Evolutionary conservation across 768 basidiomycete genomes (phyloP).

Genomic region (Naganishia randhawae): DNA sequence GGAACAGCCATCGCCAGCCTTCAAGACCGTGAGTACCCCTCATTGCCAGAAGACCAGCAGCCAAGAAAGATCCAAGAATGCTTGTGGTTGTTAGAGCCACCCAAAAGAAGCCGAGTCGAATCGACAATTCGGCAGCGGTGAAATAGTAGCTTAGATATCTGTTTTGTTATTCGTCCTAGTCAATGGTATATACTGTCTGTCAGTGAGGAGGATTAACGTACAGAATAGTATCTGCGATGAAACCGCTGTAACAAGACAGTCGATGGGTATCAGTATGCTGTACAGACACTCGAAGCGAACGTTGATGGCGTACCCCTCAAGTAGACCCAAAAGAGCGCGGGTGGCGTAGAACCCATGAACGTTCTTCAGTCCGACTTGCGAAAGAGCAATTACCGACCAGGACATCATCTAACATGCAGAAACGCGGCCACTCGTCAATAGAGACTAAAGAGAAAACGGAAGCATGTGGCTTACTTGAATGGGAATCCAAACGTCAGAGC

Average conservation of each 20-base stretch:
- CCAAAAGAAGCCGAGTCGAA: slow-evolving; percentile 40
- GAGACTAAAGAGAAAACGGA: not conserved
- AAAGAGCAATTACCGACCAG: slow-evolving; percentile 33
- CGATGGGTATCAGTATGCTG: not conserved
- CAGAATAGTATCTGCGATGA: slow-evolving; percentile 27
- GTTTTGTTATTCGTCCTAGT: slow-evolving; percentile 34
- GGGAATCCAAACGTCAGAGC: slow-evolving; percentile 39
- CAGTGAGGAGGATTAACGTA: no score
- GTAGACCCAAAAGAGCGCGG: slow-evolving; percentile 27
- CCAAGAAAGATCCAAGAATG: slow-evolving; percentile 32
- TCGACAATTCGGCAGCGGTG: slow-evolving; percentile 37
- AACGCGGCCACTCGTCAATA: not conserved
- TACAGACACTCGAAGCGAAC: no score
- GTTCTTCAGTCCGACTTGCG: slow-evolving; percentile 17
- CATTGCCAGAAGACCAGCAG: slow-evolving; percentile 23
- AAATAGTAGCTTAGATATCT: slow-evolving; percentile 41
- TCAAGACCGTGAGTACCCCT: slow-evolving; percentile 11
- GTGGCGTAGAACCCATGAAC: slow-evolving; percentile 27
- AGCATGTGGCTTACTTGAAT: slow-evolving; percentile 21
- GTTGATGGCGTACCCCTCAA: slow-evolving; percentile 24
- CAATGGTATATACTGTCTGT: no score
- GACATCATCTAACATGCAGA: slow-evolving; percentile 26
- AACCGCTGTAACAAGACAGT: slow-evolving; percentile 25
- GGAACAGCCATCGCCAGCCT: slow-evolving; percentile 32
- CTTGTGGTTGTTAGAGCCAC: slow-evolving; percentile 35